These are phyloP conservation scores for Penicillium sp. DNA, from an alignment of 2,329 filamentous ascomycete species.

Conservation along the genomic window DNA sequence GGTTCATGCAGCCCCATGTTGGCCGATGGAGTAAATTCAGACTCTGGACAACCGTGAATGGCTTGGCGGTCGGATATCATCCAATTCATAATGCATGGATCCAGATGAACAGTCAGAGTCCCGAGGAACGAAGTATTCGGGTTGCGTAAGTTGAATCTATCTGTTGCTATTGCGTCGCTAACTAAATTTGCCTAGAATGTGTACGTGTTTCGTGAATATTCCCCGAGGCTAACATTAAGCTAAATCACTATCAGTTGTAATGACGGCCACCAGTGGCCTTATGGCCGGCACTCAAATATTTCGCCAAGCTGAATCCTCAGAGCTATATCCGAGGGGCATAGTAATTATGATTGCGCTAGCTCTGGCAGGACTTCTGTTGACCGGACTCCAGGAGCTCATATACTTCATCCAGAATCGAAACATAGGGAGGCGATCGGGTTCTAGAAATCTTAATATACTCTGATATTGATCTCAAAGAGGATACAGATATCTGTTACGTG, in stretches of 20 bases:
- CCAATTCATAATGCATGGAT: conserved; percentile 56
- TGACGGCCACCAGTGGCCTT: conserved; percentile 52
- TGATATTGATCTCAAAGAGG: background rate
- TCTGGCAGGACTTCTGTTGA: conserved; percentile 42
- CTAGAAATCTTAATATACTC: background rate
- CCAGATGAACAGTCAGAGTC: conserved; percentile 52
- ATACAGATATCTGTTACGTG: too few species aligned
- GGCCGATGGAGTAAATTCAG: conserved; percentile 52
- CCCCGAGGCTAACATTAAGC: background rate
- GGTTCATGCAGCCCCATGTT: conserved; percentile 44
- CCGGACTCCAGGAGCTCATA: conserved; percentile 34
- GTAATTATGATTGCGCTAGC: conserved; percentile 50
- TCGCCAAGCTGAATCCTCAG: conserved; percentile 45
- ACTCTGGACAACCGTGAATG: conserved; percentile 54
- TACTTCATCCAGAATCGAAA: conserved; percentile 4
- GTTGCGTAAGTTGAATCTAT: conserved; percentile 44
- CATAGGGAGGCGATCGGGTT: background rate
- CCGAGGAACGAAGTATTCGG: conserved; percentile 50
- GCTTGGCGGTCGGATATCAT: conserved; percentile 55
- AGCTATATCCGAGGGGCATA: conserved; percentile 46
- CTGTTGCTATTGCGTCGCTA: conserved; percentile 9
- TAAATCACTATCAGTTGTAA: conserved; percentile 36
- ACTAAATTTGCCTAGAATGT: conserved; percentile 36
- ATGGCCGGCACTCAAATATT: conserved; percentile 56
- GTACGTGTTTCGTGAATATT: conserved; percentile 11